Percentiles rank a stretch among this genome's conserved stretches.
Evolutionary conservation across 2,329 filamentous ascomycete species (phyloP).

Genomic region (Dactylellina parvicollis): DNA sequence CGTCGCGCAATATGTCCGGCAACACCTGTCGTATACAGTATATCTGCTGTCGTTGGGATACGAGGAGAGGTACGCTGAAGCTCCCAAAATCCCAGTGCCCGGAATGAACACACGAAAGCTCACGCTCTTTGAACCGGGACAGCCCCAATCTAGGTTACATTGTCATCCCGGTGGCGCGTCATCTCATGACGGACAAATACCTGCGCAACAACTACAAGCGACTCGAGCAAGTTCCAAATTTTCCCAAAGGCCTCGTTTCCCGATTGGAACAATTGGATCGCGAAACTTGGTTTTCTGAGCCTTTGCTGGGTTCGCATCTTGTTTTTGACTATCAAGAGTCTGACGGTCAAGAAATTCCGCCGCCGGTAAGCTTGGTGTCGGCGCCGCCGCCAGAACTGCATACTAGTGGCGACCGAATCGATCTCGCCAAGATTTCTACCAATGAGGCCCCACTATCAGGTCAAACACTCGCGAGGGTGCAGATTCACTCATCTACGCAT

Average conservation of each 20-base stretch:
- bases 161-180: constrained; percentile 37
- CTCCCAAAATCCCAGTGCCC: background rate
- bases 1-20: constrained; percentile 48
- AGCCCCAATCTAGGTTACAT: constrained; percentile 52
- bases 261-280: constrained; percentile 49
- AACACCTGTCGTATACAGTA: constrained; percentile 48
- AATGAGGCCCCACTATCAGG: constrained; percentile 50
- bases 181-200: constrained; percentile 48
- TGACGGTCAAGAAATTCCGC: constrained; percentile 31
- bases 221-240: constrained; percentile 41
- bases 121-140: background rate
- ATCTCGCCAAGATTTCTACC: constrained; percentile 49
- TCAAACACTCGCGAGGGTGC: constrained; percentile 33
- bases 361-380: constrained; percentile 39
- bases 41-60: constrained; percentile 43
- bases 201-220: constrained; percentile 42
- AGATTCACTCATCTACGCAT: constrained; percentile 21
- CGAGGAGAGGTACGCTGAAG: constrained; percentile 39
- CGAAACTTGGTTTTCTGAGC: constrained; percentile 49
- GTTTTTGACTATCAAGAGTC: constrained; percentile 44
- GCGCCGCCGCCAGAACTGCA: constrained; percentile 9
- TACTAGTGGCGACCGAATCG: constrained; percentile 16
- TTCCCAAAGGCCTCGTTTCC: constrained; percentile 33
- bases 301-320: constrained; percentile 23
- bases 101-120: background rate